Base-by-base conservation (phyloP, 495 filamentous ascomycete species). In the Pyrenopolyporus hunteri region DNA sequence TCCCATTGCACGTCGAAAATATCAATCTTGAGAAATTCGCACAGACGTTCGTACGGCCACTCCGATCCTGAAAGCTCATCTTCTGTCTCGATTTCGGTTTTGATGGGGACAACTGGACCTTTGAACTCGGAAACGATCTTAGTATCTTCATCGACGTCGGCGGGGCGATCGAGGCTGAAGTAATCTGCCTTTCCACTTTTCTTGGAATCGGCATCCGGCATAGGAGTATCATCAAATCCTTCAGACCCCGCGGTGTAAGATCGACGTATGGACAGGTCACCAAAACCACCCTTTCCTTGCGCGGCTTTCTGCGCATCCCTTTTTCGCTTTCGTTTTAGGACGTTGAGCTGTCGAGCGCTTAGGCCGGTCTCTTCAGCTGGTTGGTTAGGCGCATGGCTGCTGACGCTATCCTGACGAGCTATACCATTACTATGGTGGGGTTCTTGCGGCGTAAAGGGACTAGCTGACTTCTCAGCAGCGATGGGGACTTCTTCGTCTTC, bases 61-160 rank as follows among this genome's bases (percentile, higher is more conserved):
- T 92, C 90, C n/a, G 83, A 78, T 14, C 91, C 91, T 53, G 92
- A 86, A 50, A 90, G 81, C 64, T 87, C 85, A 4, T 87, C 79
- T 36, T 93, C 90, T 17, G 82, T 74, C 63, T 87, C 79, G 26
- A 90, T 77, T 57, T 86, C 83, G 0, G 87, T 86, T 64, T 87
- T 83, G 57, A 83, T 81, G 49, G 80, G 76, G 23, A 83, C 68
- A 2, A 83, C 76, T 3, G 85, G 83, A 4, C 95, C 95, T 72
- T 97, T 98, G 79, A 93, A 96, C 68, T 98, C 94, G 9, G 92
- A 87, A n/a, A 97, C 89, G 32, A 98, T 83, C 66, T 97, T 97
- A 0, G 85, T 84, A 47, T 93, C 89, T 67, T 98, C 94, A 63
- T 97, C 91, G 0, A 85, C 83, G 47, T 86, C 85, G 9, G 80